A percentile compares a stretch with the other conserved stretches of the same genome.
phyloP scores from a whole-genome alignment of 176 grass and related monocot species.

The Oryza brachyantha region DNA sequence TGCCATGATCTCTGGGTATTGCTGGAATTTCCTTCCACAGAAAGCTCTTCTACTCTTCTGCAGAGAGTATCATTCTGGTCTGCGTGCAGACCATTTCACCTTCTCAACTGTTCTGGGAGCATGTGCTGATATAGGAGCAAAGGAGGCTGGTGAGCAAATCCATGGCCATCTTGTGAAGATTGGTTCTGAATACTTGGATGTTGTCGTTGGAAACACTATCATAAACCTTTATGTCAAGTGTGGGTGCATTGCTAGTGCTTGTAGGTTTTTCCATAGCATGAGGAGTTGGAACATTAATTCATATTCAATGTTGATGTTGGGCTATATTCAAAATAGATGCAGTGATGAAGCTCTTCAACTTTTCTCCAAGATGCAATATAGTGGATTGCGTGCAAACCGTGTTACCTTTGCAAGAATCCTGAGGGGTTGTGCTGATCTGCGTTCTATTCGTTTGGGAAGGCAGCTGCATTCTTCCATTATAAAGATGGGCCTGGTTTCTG shows the following conservation, averaged over 20 bases:
- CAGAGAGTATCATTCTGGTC: conserved; percentile 54
- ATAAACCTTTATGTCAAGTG: conserved; percentile 87
- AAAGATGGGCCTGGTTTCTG: conserved; percentile 89
- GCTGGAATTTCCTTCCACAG: conserved; percentile 65
- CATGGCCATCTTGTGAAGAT: conserved; percentile 67
- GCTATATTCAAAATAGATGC: conserved; percentile 76
- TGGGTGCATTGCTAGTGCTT: conserved; percentile 65
- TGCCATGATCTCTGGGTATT: conserved; percentile 74
- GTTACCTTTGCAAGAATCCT: conserved; percentile 77
- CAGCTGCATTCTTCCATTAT: conserved; percentile 90
- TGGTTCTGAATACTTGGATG: conserved; percentile 66
- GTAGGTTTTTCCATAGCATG: conserved; percentile 84
- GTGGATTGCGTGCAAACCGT: conserved; percentile 63
- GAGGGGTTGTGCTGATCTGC: conserved; percentile 62
- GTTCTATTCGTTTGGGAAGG: conserved; percentile 75
- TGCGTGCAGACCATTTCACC: conserved; percentile 70
- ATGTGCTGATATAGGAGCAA: conserved; percentile 66
- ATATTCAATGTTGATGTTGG: conserved; percentile 76
- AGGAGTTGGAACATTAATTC: conserved; percentile 71
- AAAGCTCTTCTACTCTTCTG: conserved; percentile 77
- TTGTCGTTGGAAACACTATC: conserved; percentile 73
- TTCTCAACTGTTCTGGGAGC: conserved; percentile 75
- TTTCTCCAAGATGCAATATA: conserved; percentile 82
- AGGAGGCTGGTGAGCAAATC: conserved; percentile 72
- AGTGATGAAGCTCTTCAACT: conserved; percentile 61